Evolutionary conservation across 768 basidiomycete genomes (phyloP), one percentile per base, ranked within the genome.

Genomic region (Mycena vitilis): DNA sequence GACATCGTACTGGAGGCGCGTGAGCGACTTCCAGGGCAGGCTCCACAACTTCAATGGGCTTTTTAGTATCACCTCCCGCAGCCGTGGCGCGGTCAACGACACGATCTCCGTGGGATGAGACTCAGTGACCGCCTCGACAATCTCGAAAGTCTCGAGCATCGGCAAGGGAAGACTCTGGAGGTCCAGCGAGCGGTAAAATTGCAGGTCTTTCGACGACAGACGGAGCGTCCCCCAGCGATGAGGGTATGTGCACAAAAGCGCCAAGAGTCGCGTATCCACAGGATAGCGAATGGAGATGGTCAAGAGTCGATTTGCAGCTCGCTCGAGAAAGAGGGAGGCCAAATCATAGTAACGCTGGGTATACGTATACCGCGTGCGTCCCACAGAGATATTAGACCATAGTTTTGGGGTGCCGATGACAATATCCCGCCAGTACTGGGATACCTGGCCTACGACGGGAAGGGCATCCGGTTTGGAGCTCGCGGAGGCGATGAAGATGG

Each of bases 291-390:
- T 55, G 22, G 63, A 44, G 12, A 71, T 20, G 13, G 34, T 47
- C 48, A 68, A 22, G 11, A 45, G 66, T 6, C 25, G 54, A 10
- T 12, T 58, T 15, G 30, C 23, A 8, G 70, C 68, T 52, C 66
- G 63, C 49, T 71, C 60, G 7, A 68, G 70, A 30, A 71, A 71
- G 36, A 71, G 63, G n/a, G 66, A 53, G 2, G 63, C 66, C 37
- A 71, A n/a, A 10, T 61, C 25, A 23, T 12, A 12, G 44, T 71
- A 68, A 16, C 25, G 36, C 22, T 58, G 47, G 16, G 20, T 15
- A 51, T 20, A 60, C 1, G 34, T 47, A 52, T 53, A 71, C 10
- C 70, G 70, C 11, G 53, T 71, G 9, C 70, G 54, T 22, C 67
- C 68, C 5, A 72, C 36, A 52, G 68, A 66, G 25, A 72, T 64